Evolutionary conservation across 306 rosid species (phyloP), one percentile per base, ranked within the genome.

Genomic region (Glycine soja): DNA sequence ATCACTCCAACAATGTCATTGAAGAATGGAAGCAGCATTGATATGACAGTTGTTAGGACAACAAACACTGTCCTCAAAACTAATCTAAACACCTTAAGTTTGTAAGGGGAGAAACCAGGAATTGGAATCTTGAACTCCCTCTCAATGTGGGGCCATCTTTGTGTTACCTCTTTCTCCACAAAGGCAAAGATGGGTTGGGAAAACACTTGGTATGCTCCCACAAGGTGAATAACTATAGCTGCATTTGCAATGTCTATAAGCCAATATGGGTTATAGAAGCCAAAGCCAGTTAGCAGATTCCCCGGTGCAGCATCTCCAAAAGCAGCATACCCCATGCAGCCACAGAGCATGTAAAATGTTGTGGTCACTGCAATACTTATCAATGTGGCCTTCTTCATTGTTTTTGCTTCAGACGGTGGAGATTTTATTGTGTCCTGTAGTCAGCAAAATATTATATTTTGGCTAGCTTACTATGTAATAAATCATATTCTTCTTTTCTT

Each of bases 251-350:
- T 92, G 85, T 94, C 95, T 54, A 92, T 45, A 15, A 92, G 89
- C 98, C 98, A 94, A 77, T 19, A 92, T 15, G 97, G 97, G 79
- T 92, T 89, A 78, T 84, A 90, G 90, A 86, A 92, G 10, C 92
- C 98, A 80, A 92, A 94, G 4, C 98, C 98, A 34, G 98, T 90
- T 56, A 94, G 93, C 62, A 94, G 92, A 82, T 94, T 94, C 70
- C 94, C 91, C 0, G 97, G 98, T 51, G 98, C 64, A 1, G 61
- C 58, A 77, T 94, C 92, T 10, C 98, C 98, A 74, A 90, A 90
- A 66, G 98, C 97, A 10, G 95, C 98, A 74, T 94, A 94, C 0
- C 98, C 98, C 90, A 89, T 89, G 84, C 90, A 86, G 1, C 97
- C 98, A 88, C 97, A 92, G 0, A 88, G 77, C 89, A 88, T 80